A percentile compares a stretch with the other conserved stretches of the same genome.
Evolutionary conservation across 208 protist species (phyloP).

Genomic region (Leishmania guyanensis): DNA sequence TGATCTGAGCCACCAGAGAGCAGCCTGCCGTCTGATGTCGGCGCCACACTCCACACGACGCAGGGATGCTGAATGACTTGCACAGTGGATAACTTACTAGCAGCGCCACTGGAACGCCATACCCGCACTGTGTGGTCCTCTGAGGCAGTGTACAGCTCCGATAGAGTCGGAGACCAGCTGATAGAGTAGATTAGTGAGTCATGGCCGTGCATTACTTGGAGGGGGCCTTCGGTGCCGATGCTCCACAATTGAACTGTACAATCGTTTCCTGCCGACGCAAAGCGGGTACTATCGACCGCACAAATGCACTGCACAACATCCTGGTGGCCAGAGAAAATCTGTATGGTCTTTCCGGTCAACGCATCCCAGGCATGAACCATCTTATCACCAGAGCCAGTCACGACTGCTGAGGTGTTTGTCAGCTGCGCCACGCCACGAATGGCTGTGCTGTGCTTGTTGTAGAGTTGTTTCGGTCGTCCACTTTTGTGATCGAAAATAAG

Average conservation of each 20-base stretch:
- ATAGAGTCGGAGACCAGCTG: slow-evolving; percentile 39
- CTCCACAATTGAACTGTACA: slow-evolving; percentile 62
- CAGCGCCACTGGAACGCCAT: slow-evolving; percentile 34
- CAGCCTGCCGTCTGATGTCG: slow-evolving; percentile 42
- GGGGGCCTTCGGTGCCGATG: slow-evolving; percentile 17
- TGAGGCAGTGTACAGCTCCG: slow-evolving; percentile 77
- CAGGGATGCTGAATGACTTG: slow-evolving; percentile 89
- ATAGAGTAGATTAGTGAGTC: slow-evolving; percentile 76
- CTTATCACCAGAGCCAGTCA: slow-evolving; percentile 83
- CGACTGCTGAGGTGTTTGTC: slow-evolving; percentile 45
- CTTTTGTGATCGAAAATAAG: slow-evolving; percentile 65
- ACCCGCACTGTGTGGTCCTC: slow-evolving; percentile 90
- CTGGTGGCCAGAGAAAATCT: slow-evolving; percentile 53
- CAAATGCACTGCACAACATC: slow-evolving; percentile 76
- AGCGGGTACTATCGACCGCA: slow-evolving; percentile 45
- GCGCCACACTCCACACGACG: slow-evolving; percentile 89
- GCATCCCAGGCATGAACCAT: slow-evolving; percentile 78
- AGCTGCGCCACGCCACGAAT: slow-evolving; percentile 69
- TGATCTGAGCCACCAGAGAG: slow-evolving; percentile 87
- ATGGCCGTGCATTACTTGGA: slow-evolving; percentile 49
- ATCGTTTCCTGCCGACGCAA: slow-evolving; percentile 76
- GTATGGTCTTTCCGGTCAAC: slow-evolving; percentile 42
- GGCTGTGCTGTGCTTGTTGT: slow-evolving; percentile 57
- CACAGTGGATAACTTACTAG: slow-evolving; percentile 19
- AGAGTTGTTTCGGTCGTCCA: slow-evolving; percentile 54